phyloP scores from a whole-genome alignment of 352 stramenopile genomes.

The Phytopythium vexans region DNA sequence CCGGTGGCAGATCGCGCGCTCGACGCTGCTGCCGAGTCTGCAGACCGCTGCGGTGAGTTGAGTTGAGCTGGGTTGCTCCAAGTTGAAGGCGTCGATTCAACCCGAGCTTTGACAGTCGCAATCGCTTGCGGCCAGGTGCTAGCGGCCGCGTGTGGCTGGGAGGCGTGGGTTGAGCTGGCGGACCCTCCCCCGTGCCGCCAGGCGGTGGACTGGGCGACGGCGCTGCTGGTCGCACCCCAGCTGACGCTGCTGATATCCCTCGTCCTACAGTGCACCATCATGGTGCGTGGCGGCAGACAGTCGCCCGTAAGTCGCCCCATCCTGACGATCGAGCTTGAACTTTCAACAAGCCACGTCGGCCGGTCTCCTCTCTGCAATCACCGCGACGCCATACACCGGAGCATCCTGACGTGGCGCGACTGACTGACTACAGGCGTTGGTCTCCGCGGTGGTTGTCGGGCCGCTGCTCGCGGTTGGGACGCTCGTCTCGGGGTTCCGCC shows the following conservation, averaged over 20 bases:
- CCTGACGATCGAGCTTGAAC: constrained; percentile 1
- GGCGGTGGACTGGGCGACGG: constrained; percentile 4
- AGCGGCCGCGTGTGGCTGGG: constrained; percentile 8
- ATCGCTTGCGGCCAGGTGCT: neutral
- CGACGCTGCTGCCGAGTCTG: neutral
- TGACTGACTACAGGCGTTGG: constrained; percentile 3
- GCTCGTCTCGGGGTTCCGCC: constrained; percentile 20
- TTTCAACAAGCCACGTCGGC: neutral
- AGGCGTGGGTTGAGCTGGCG: constrained; percentile 8
- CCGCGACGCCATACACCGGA: neutral
- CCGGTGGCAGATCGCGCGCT: neutral
- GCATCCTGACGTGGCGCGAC: neutral
- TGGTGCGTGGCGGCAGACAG: neutral
- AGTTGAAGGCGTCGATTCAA: too few relatives aligned
- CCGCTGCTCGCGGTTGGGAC: constrained; percentile 12
- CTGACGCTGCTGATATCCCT: constrained; percentile 9
- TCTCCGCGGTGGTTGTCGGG: constrained; percentile 6
- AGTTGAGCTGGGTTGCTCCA: neutral
- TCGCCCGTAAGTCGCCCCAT: neutral
- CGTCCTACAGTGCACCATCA: constrained; percentile 5
- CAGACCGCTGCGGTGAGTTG: neutral
- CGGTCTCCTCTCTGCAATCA: neutral
- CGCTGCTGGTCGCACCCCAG: constrained; percentile 15
- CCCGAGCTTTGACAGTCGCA: neutral
- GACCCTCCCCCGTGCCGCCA: neutral